phyloP scores from a whole-genome alignment of 805 yeast genomes.

The Wickerhamia fluorescens region DNA sequence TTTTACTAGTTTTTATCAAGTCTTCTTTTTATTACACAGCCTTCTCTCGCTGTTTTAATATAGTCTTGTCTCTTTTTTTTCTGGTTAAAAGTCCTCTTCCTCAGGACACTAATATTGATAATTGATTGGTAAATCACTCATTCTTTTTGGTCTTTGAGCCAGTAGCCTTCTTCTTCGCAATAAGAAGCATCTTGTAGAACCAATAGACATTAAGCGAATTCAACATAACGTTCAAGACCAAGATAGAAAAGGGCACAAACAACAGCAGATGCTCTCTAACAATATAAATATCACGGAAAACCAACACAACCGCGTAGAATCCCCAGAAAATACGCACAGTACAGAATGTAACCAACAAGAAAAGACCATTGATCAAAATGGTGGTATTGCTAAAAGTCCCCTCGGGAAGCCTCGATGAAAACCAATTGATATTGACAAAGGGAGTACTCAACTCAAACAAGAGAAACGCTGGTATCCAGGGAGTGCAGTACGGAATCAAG shows the following conservation, averaged over 20 bases:
- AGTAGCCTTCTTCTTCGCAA: slow-evolving; percentile 51
- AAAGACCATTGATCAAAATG: slow-evolving; percentile 62
- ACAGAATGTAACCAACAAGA: slow-evolving; percentile 66
- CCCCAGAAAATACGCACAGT: slow-evolving; percentile 83
- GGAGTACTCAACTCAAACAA: slow-evolving; percentile 89
- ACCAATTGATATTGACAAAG: slow-evolving; percentile 93
- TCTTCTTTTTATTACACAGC: no score
- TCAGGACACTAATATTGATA: no score
- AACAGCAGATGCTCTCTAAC: slow-evolving; percentile 39
- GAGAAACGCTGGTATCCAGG: slow-evolving; percentile 77
- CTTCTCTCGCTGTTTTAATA: no score
- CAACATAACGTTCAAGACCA: slow-evolving; percentile 54
- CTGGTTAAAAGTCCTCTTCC: no score
- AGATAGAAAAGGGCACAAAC: slow-evolving; percentile 42
- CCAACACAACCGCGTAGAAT: slow-evolving; percentile 53
- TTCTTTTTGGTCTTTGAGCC: slow-evolving; percentile 1
- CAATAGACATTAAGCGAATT: slow-evolving; percentile 70
- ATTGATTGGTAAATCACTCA: no score
- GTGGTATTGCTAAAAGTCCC: slow-evolving; percentile 51
- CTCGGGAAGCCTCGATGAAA: slow-evolving; percentile 66
- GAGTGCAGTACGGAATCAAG: slow-evolving; percentile 67
- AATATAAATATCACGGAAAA: slow-evolving; percentile 41
- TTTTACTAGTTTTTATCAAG: no score
- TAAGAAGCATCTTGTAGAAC: slow-evolving; percentile 79
- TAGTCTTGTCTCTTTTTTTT: no score